A percentile compares a stretch with the other conserved stretches of the same genome.
Evolutionary conservation across 2,329 filamentous ascomycete species (phyloP).

Genomic region (Beauveria sp.): DNA sequence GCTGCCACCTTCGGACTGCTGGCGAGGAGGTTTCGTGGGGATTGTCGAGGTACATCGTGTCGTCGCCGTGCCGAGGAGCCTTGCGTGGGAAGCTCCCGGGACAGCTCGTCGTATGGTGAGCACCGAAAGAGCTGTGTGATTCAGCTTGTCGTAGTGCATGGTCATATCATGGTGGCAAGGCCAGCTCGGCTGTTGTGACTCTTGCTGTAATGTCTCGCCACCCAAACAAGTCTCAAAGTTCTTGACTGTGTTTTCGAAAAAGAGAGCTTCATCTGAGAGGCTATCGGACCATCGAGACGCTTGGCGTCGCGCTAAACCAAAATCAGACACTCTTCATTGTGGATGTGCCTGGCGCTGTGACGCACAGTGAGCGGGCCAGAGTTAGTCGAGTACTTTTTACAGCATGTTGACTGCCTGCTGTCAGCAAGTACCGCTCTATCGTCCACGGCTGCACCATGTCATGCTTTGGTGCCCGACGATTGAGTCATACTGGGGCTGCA

Average conservation of each 20-base stretch:
- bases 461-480: constrained; percentile 7
- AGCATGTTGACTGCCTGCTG: not conserved
- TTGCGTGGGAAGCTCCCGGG: not conserved
- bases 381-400: not conserved
- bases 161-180: constrained; percentile 8
- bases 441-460: not conserved
- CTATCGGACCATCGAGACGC: not conserved
- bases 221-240: not conserved
- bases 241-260: not conserved
- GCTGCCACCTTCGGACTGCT: not conserved
- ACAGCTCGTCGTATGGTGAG: not conserved
- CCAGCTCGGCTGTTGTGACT: not conserved
- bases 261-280: not conserved
- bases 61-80: not conserved
- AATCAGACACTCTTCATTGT: constrained; percentile 1
- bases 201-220: not conserved
- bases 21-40: not conserved
- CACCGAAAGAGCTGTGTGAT: not conserved
- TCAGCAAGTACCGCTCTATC: not conserved
- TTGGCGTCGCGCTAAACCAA: not conserved
- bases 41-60: not conserved
- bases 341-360: not conserved
- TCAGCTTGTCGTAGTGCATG: not conserved
- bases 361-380: not conserved
- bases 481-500: constrained; percentile 10